phyloP scores from a whole-genome alignment of 2,329 filamentous ascomycete species.

The Trichophyton rubrum region DNA sequence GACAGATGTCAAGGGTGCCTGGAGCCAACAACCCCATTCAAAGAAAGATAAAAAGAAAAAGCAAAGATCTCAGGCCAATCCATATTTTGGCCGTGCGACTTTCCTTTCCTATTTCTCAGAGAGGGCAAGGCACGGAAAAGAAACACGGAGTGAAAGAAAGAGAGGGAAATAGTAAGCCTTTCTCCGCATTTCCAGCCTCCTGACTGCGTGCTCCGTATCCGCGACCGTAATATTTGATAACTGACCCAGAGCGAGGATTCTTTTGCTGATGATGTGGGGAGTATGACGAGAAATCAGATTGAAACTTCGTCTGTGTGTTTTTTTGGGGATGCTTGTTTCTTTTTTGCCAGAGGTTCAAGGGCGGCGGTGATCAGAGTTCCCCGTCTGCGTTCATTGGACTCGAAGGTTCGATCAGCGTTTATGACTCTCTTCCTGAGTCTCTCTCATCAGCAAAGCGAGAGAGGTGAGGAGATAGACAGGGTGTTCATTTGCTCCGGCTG shows the following conservation, averaged over 20 bases:
- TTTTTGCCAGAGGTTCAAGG: background rate
- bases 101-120: background rate
- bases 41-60: background rate
- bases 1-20: background rate
- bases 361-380: background rate
- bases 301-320: slow-evolving; percentile 3
- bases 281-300: background rate
- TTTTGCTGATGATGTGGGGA: background rate
- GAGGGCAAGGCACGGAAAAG: no score
- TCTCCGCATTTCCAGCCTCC: background rate
- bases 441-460: slow-evolving; percentile 1
- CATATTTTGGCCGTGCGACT: slow-evolving; percentile 1
- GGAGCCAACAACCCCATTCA: background rate
- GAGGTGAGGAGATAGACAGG: background rate
- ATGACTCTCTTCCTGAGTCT: background rate
- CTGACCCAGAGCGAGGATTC: background rate
- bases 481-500: background rate
- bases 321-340: background rate
- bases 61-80: background rate
- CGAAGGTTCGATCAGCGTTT: background rate
- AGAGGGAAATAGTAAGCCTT: background rate
- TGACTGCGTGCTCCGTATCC: background rate
- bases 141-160: background rate
- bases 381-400: slow-evolving; percentile 1
- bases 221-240: background rate